These are phyloP conservation scores for Phycomyces nitens DNA, from an alignment of 192 early-diverging fungal species.

Conservation along the genomic window DNA sequence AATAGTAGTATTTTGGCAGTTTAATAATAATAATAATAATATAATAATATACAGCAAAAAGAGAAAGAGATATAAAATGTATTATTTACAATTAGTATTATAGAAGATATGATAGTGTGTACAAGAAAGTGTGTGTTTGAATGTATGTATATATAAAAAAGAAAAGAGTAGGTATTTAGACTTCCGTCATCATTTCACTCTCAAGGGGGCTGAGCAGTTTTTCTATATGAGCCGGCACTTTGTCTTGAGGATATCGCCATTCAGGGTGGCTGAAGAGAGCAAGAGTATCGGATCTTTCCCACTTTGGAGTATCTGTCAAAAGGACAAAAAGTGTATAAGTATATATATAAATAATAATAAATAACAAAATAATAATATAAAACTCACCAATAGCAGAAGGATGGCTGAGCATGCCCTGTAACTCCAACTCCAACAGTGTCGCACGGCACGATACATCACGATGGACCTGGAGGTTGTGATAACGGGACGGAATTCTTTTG, in stretches of 20 bases:
- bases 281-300: conserved; percentile 23
- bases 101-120: no score
- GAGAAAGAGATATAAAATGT: no score
- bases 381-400: conserved; percentile 31
- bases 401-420: conserved; percentile 12
- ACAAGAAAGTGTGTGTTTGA: no score
- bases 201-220: neutral
- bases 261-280: conserved; percentile 28
- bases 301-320: conserved; percentile 19
- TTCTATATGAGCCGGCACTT: conserved; percentile 7
- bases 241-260: conserved; percentile 24
- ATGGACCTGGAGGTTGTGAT: conserved; percentile 46
- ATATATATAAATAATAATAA: neutral
- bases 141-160: no score
- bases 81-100: no score
- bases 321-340: neutral
- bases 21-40: no score
- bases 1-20: no score
- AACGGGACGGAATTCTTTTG: conserved; percentile 31
- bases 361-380: neutral
- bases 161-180: no score
- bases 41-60: no score
- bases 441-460: conserved; percentile 43
- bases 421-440: conserved; percentile 27
- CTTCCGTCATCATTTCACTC: neutral